Evolutionary conservation across 139 green algal genomes (phyloP).

Genomic region (Tetradesmus lagerheimii): DNA sequence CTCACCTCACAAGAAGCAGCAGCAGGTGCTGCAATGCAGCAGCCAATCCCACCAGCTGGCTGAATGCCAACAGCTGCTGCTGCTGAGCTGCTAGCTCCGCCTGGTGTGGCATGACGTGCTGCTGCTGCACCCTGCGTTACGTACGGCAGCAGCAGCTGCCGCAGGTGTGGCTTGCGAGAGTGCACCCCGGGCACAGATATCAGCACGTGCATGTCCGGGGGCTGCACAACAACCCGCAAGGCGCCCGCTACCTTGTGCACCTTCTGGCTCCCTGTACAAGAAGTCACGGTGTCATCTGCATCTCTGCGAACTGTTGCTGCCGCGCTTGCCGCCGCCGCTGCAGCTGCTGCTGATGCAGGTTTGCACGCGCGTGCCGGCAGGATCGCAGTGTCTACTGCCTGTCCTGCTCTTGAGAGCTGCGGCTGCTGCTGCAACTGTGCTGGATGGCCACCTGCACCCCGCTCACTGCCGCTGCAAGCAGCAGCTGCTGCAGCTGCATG

Average conservation of each 20-base stretch:
- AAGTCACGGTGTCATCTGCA: neutral
- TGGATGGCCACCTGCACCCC: neutral
- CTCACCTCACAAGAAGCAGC: neutral
- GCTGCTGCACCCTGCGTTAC: neutral
- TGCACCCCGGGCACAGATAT: constrained; percentile 62
- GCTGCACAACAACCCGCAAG: neutral
- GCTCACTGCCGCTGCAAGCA: neutral
- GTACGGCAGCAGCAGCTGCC: constrained; percentile 51
- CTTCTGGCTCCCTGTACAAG: neutral
- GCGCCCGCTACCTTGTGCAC: neutral
- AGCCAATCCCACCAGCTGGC: neutral
- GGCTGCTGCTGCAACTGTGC: neutral
- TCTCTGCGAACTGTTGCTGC: too few species aligned
- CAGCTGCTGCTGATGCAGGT: neutral
- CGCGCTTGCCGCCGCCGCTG: neutral
- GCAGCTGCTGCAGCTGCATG: neutral
- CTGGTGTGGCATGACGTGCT: neutral
- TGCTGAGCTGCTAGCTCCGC: neutral
- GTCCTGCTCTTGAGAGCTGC: neutral
- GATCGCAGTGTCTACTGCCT: too few species aligned
- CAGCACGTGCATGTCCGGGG: constrained; percentile 35
- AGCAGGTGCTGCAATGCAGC: neutral
- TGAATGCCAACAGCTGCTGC: neutral
- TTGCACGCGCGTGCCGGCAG: too few species aligned
- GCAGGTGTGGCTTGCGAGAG: constrained; percentile 78